phyloP scores from a whole-genome alignment of 2,329 filamentous ascomycete species.

The Colletotrichum gigasporum region DNA sequence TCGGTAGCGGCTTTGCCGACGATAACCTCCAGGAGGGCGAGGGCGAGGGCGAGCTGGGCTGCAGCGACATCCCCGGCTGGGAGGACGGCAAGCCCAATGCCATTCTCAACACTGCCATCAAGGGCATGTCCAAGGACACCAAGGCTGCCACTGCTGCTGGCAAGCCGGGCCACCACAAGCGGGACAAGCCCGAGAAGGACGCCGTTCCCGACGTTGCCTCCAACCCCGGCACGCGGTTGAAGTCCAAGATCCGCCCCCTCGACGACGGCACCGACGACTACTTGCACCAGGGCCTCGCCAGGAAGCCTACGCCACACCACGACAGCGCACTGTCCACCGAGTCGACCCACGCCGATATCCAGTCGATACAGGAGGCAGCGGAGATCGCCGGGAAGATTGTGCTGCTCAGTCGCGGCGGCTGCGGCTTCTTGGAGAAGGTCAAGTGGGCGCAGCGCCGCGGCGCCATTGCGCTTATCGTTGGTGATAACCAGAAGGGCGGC shows the following conservation, averaged over 20 bases:
- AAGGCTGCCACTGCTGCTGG: conserved; percentile 38
- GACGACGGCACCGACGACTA: conserved; percentile 86
- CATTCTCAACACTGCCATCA: conserved; percentile 51
- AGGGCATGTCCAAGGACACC: conserved; percentile 34
- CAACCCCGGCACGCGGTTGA: conserved; percentile 36
- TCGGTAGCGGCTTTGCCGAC: conserved; percentile 90
- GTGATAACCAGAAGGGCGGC: conserved; percentile 89
- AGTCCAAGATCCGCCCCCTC: conserved; percentile 36
- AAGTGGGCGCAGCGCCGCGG: conserved; percentile 96
- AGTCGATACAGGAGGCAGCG: conserved; percentile 79
- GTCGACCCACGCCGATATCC: conserved; percentile 83
- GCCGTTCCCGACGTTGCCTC: conserved; percentile 41
- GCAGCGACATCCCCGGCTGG: conserved; percentile 94
- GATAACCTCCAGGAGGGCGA: conserved; percentile 72
- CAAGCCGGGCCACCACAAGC: conserved; percentile 46
- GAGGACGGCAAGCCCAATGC: conserved; percentile 66
- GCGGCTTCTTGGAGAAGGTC: conserved; percentile 95
- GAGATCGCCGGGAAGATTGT: conserved; percentile 96
- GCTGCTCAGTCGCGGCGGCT: conserved; percentile 89
- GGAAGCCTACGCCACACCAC: conserved; percentile 42
- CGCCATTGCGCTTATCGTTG: conserved; percentile 89
- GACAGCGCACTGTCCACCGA: conserved; percentile 46
- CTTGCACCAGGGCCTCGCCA: conserved; percentile 66
- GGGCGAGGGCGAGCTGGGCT: conserved; percentile 87
- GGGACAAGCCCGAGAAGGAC: conserved; percentile 42